Conservation (phyloP, 2,329 filamentous ascomycete species). For the Venturia asperata region DNA sequence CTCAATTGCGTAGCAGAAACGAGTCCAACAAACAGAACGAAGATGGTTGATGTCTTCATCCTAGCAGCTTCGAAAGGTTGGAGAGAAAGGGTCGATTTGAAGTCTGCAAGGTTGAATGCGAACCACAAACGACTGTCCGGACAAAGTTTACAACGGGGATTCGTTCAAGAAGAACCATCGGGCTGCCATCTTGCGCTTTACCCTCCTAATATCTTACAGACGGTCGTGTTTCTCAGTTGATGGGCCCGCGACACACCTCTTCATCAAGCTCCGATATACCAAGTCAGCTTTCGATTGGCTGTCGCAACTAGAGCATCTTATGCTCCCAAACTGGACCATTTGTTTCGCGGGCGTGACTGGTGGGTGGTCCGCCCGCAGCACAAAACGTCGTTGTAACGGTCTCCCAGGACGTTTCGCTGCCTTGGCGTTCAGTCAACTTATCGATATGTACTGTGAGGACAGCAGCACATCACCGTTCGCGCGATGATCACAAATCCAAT, state of each 20-base stretch:
- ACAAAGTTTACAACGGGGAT: not conserved
- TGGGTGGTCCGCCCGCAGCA: slow-evolving; percentile 6
- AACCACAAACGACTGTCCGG: slow-evolving; percentile 7
- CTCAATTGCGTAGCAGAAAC: not conserved
- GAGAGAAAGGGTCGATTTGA: not conserved
- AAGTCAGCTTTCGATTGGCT: not conserved
- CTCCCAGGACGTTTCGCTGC: not conserved
- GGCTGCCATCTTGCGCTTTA: not conserved
- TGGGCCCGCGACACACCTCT: not conserved
- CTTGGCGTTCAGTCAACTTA: not conserved
- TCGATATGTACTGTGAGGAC: slow-evolving; percentile 1
- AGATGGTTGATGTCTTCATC: slow-evolving; percentile 1
- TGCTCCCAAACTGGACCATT: not conserved
- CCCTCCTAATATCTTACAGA: not conserved
- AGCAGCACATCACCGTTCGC: not conserved
- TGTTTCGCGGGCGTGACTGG: not conserved
- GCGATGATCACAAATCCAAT: not conserved
- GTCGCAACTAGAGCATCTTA: slow-evolving; percentile 6
- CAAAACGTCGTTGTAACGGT: not conserved
- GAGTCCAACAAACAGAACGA: not conserved
- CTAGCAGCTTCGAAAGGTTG: not conserved
- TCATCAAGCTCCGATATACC: slow-evolving; percentile 5
- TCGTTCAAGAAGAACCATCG: slow-evolving; percentile 3
- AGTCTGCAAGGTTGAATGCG: not conserved
- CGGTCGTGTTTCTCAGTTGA: not conserved